These are phyloP conservation scores for Camellia granthamiana DNA, from an alignment of 148 eudicot species.

Conservation along the genomic window DNA sequence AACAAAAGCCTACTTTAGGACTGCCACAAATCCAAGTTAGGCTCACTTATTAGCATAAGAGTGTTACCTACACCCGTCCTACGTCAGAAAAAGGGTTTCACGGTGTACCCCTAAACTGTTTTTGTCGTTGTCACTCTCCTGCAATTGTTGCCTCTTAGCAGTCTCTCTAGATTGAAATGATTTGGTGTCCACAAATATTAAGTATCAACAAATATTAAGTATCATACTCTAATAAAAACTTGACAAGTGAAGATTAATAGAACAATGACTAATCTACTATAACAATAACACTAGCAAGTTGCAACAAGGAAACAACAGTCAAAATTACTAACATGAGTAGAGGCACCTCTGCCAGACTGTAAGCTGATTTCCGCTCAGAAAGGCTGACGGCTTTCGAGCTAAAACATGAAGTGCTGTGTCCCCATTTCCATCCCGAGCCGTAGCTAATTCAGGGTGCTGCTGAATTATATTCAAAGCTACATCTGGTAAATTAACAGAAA, in stretches of 20 bases:
- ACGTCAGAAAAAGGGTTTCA: background rate
- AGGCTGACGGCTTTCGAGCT: conserved; percentile 14
- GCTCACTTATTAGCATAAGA: too few species aligned
- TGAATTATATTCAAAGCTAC: conserved; percentile 9
- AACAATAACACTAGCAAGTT: background rate
- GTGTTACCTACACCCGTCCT: too few species aligned
- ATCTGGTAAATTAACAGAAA: background rate
- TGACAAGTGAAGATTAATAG: background rate
- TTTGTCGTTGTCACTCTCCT: background rate
- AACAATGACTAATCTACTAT: background rate
- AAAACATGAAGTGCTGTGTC: conserved; percentile 18
- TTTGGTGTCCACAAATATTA: background rate
- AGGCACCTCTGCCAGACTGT: conserved; percentile 10
- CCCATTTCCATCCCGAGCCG: conserved; percentile 12
- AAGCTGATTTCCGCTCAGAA: conserved; percentile 7
- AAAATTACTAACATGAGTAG: conserved; percentile 9
- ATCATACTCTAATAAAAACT: background rate
- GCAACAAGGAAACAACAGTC: background rate
- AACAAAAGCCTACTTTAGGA: too few species aligned
- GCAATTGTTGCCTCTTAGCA: background rate
- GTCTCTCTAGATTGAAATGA: background rate
- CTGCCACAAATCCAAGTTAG: too few species aligned
- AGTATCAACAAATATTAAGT: background rate
- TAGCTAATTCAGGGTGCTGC: conserved; percentile 7
- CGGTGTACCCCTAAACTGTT: background rate